Base-by-base conservation (phyloP, 371 early-diverging fungal genomes). In the Globomyces sp. region DNA sequence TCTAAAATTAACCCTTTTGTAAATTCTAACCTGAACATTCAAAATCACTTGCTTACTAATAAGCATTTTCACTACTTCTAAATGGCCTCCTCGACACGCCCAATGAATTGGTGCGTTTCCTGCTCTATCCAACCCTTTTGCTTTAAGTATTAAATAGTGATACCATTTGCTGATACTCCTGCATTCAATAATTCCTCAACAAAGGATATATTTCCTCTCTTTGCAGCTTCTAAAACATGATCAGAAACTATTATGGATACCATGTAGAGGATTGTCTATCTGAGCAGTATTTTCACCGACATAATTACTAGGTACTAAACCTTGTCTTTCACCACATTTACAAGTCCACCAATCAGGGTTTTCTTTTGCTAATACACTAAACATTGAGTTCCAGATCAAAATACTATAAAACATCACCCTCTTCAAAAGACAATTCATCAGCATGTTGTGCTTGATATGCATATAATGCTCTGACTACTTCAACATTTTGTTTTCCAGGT, bases 331-430 rank as follows among this genome's bases (percentile, higher is more conserved):
- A 13, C 69, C 77, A n/a, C 65, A 67, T 39, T 75, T 63, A 63
- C 80, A 79, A 61, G 74, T 78, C 83, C 83, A 83, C 83, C 83
- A 83, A 58, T 76, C 70, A 1, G 70, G 68, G 63, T 78, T 77
- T 46, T 77, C 72, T 57, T 82, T 80, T 55, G 75, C 64, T 13
- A 82, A 48, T 9, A 82, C 78, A 57, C 80, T 78, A 34, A 4
- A 66, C 10, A 24, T 24, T 24, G 24, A 24, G 4, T 10, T 34
- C 36, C 51, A 59, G 42, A 48, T 60, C 5, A 41, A 45, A 43
- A 46, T 49, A 72, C 74, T 77, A 82, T 5, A 82, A 70, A 1
- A 79, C 58, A 34, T 68, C 71, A 48, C 80, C 83, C 63, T 82
- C 83, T 9, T 66, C 66, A 62, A 82, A 80, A 8, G 68, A 61